A percentile compares a stretch with the other conserved stretches of the same genome.
These are phyloP conservation scores for Ilyonectria destructans DNA, from an alignment of 2,329 filamentous ascomycete species.

Conservation along the genomic window DNA sequence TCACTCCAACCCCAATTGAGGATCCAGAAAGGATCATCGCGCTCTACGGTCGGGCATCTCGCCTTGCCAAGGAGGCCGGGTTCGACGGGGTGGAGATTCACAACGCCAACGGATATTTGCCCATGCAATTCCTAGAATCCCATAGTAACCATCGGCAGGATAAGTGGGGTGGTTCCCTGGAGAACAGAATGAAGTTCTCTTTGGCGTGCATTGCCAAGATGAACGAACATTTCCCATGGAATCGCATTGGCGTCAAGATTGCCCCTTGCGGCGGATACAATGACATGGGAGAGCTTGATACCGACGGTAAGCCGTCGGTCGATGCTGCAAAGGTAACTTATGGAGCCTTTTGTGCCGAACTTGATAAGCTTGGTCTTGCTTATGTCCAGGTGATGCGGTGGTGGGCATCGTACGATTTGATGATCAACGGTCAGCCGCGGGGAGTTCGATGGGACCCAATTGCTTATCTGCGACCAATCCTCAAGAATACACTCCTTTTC, in stretches of 20 bases:
- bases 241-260: constrained; percentile 18
- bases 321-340: constrained; percentile 14
- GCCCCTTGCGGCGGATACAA: constrained; percentile 21
- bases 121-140: constrained; percentile 62
- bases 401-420: constrained; percentile 29
- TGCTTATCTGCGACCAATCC: constrained; percentile 11
- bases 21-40: constrained; percentile 10
- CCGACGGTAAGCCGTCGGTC: constrained; percentile 4
- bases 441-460: constrained; percentile 30
- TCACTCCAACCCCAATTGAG: constrained; percentile 8
- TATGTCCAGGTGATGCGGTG: constrained; percentile 45
- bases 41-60: constrained; percentile 13
- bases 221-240: constrained; percentile 18
- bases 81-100: constrained; percentile 79
- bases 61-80: constrained; percentile 71
- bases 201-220: constrained; percentile 21
- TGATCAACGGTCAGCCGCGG: constrained; percentile 24
- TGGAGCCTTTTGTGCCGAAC: constrained; percentile 10
- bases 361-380: constrained; percentile 38
- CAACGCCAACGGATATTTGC: constrained; percentile 71
- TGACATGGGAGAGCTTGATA: constrained; percentile 21
- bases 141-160: constrained; percentile 66
- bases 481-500: constrained; percentile 17
- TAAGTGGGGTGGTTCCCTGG: constrained; percentile 65
- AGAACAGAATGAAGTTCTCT: constrained; percentile 65